Base-by-base conservation (phyloP, 352 stramenopile genomes). In the Globisporangium nodosum region DNA sequence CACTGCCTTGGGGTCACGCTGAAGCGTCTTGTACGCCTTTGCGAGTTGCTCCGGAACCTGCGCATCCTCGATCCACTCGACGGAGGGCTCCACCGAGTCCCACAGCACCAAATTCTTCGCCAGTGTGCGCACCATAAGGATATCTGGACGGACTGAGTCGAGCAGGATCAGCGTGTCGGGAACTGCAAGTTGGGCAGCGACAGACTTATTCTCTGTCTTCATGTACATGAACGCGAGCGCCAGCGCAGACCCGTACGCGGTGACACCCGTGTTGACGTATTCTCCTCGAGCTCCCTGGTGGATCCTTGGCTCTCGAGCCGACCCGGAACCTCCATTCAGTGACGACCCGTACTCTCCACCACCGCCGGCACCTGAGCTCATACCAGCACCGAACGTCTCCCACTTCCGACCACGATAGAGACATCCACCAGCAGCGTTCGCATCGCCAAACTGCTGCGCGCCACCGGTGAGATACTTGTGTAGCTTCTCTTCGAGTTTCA, bases 141-240 rank as follows among this genome's bases (percentile, higher is more conserved):
- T 82, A 60, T 99, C 97, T 0, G 97, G 97, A 21, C 97, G 88
- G 30, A 98, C 90, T 48, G 97, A 96, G 56, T 99, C 96, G 13
- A 99, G 75, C 45, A 97, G 71, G 54, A 97, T 97, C 42, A 98
- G 78, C 11, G 96, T 99, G 45, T 98, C 79, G 7, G 97, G 97
- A 51, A 99, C 78, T 3, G 71, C 66, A 31, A 99, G 69, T 30
- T 92, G 84, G 20, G 82, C 81, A 13, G 86, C 80, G 51, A 97
- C 81, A 3, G 74, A 78, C 37, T 83, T 81, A 70, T 97, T 97
- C 58, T 87, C 81, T 35, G 81, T 98, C 64, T 96, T 89, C 59
- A 99, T 89, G 68, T 98, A 98, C 78, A 99, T 98, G 43, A 99
- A 89, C 15, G 87, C 95, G 21, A 99, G 73, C 9, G 96, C 96